Base-by-base conservation (phyloP, 192 early-diverging fungal species). In the Neocallimastix lanati region DNA sequence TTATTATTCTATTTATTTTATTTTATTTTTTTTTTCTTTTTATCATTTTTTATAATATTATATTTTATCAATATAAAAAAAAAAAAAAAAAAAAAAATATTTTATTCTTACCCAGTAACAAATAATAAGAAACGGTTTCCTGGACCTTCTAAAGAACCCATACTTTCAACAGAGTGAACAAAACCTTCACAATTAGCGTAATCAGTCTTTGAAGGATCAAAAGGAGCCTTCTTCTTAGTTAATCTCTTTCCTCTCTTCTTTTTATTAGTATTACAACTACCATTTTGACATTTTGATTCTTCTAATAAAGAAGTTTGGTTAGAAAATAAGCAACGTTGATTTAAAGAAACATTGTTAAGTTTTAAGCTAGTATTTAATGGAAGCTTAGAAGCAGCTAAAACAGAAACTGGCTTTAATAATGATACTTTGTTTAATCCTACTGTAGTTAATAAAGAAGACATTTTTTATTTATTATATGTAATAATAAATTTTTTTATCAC, bases 51-150 rank as follows among this genome's bases (percentile, higher is more conserved):
- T n/a, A n/a, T n/a, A n/a, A n/a, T n/a, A n/a, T n/a, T n/a, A n/a
- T n/a, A n/a, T n/a, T n/a, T n/a, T n/a, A n/a, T n/a, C n/a, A n/a
- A n/a, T n/a, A n/a, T n/a, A n/a, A n/a, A n/a, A n/a, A n/a, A n/a
- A n/a, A n/a, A n/a, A n/a, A n/a, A n/a, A n/a, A n/a, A n/a, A n/a
- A n/a, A n/a, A n/a, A n/a, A n/a, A n/a, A n/a, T n/a, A n/a, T n/a
- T n/a, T n/a, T n/a, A n/a, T 11, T 11, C 16, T 29, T 79, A 77
- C 76, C 80, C 80, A 28, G 80, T 81, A 14, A 81, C 29, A 15
- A 81, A 81, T 28, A 81, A 37, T 30, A 81, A 82, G 77, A 81
- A 81, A 28, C 81, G 76, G 28, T 81, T 81, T 29, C 81, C 81
- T 28, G 81, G 81, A 28, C 81, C 81, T 37, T 81, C 81, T 33